Evolutionary conservation across 129 eudicot genomes (phyloP).

Genomic region (Lactuca saligna): DNA sequence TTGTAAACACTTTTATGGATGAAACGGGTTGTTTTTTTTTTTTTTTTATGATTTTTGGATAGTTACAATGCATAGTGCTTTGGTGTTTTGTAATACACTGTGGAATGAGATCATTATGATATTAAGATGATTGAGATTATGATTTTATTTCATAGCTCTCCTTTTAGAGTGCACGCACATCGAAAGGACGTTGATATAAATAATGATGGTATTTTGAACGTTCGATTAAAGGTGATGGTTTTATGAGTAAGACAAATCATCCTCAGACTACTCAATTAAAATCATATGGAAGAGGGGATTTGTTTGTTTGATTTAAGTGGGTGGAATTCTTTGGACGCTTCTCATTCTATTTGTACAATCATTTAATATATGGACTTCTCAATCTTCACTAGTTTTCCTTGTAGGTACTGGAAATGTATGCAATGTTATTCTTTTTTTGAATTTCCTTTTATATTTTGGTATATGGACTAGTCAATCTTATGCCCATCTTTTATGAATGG

Average conservation of each 20-base stretch:
- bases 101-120: not conserved
- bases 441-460: not conserved
- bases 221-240: constrained; percentile 34
- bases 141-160: constrained; percentile 6
- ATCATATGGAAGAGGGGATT: constrained; percentile 84
- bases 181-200: not conserved
- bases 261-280: constrained; percentile 59
- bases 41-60: no score
- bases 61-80: no score
- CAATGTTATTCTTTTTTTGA: not conserved
- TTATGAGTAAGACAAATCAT: constrained; percentile 41
- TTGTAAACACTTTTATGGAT: no score
- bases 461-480: no score
- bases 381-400: constrained; percentile 78
- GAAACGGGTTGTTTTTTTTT: no score
- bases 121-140: not conserved
- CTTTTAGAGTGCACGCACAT: not conserved
- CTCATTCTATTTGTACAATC: constrained; percentile 65
- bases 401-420: constrained; percentile 53
- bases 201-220: constrained; percentile 13
- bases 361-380: constrained; percentile 92
- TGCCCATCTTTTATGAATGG: no score
- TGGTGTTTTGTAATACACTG: no score
- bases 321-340: constrained; percentile 83
- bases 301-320: constrained; percentile 80